Percentiles rank a stretch among this genome's conserved stretches.
Evolutionary conservation across 805 yeast genomes (phyloP).

Genomic region (Candida yuanshanica): DNA sequence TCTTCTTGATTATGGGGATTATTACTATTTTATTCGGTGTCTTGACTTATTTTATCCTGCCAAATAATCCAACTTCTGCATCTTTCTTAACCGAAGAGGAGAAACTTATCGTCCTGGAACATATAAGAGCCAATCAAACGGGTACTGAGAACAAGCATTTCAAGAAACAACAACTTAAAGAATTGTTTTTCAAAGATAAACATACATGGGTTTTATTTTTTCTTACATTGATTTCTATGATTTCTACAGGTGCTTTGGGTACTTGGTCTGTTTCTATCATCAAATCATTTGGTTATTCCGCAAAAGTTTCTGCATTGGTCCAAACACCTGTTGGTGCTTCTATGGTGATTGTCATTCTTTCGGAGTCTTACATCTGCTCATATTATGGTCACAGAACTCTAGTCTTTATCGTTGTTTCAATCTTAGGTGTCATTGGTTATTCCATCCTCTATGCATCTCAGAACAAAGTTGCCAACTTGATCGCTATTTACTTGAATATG

Average conservation of each 20-base stretch:
- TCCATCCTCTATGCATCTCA: constrained; percentile 37
- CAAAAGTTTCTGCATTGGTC: constrained; percentile 37
- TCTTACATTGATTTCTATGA: constrained; percentile 39
- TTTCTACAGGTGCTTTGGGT: constrained; percentile 43
- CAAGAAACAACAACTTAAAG: constrained; percentile 36
- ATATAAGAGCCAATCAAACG: constrained; percentile 39
- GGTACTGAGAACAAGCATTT: constrained; percentile 42
- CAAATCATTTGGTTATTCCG: constrained; percentile 39
- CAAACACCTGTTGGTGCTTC: constrained; percentile 56
- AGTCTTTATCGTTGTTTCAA: constrained; percentile 32
- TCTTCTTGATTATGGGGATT: constrained; percentile 51
- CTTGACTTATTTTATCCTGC: constrained; percentile 37
- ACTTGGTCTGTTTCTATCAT: constrained; percentile 33
- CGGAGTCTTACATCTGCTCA: constrained; percentile 33
- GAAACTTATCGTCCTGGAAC: constrained; percentile 35
- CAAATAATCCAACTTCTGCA: constrained; percentile 41
- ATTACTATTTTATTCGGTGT: constrained; percentile 47
- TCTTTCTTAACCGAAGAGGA: constrained; percentile 35
- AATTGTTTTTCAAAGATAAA: constrained; percentile 37
- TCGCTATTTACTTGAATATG: constrained; percentile 45
- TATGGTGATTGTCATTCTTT: constrained; percentile 35
- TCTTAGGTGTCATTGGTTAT: constrained; percentile 46
- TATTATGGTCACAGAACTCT: constrained; percentile 31
- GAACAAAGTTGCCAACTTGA: constrained; percentile 39
- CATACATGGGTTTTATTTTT: constrained; percentile 45